Conservation (phyloP, 2,329 filamentous ascomycete species). For the Microcyclospora tardicrescens region DNA sequence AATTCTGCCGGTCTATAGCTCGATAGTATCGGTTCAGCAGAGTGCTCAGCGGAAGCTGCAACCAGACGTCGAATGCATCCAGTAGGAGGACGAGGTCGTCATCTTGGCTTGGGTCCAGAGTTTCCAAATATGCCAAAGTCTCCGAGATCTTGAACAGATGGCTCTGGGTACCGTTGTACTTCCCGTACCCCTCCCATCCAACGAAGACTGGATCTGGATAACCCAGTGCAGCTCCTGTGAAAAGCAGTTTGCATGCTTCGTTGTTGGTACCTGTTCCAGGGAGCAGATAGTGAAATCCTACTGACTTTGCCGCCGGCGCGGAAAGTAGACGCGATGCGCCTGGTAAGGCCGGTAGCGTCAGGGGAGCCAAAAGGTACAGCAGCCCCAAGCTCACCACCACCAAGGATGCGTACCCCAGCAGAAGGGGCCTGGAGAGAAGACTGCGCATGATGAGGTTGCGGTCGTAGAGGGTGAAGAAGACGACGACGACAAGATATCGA, state of each 20-base stretch:
- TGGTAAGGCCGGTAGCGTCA: no score
- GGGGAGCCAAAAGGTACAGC: no score
- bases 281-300: conserved; percentile 42
- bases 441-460: no score
- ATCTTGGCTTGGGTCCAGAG: conserved; percentile 4
- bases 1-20: conserved; percentile 41
- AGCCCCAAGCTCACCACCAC: no score
- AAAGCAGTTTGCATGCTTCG: conserved; percentile 25
- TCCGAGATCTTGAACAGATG: conserved; percentile 9
- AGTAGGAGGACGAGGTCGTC: conserved; percentile 51
- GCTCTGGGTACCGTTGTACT: conserved; percentile 3
- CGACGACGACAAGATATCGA: no score
- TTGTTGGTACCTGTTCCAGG: conserved; percentile 35
- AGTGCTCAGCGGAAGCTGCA: conserved; percentile 51
- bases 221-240: conserved; percentile 9
- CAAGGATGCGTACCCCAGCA: no score
- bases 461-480: no score
- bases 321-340: neutral
- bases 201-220: conserved; percentile 10
- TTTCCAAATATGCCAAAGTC: conserved; percentile 7
- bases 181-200: conserved; percentile 5
- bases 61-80: conserved; percentile 50
- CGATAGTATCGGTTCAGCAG: conserved; percentile 49
- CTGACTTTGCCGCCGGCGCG: conserved; percentile 1
- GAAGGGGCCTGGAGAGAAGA: no score